These are phyloP conservation scores for Kodamaea derodonti DNA, from an alignment of 1,139 yeast species.

Conservation along the genomic window DNA sequence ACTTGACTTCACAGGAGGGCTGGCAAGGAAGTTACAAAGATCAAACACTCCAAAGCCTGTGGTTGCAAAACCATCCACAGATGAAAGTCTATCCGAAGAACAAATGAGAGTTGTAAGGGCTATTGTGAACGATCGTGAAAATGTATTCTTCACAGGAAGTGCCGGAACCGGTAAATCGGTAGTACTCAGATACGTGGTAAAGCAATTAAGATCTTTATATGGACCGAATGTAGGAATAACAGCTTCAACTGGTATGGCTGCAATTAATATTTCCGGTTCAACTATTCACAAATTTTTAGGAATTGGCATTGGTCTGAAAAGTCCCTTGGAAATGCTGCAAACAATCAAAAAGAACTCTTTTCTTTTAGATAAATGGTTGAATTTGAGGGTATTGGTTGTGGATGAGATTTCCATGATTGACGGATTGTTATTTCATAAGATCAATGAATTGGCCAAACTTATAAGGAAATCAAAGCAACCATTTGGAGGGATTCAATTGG, in stretches of 20 bases:
- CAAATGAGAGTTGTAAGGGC: conserved; percentile 66
- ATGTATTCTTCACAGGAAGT: conserved; percentile 71
- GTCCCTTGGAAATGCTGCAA: conserved; percentile 39
- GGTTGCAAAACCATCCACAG: conserved; percentile 2
- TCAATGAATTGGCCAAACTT: conserved; percentile 59
- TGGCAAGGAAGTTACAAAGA: conserved; percentile 21
- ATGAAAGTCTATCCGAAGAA: conserved; percentile 43
- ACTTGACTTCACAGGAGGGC: conserved; percentile 11
- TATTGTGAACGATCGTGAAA: conserved; percentile 52
- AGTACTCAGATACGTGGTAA: conserved; percentile 58
- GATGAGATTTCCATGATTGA: conserved; percentile 93
- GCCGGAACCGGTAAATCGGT: conserved; percentile 89
- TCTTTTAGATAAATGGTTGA: conserved; percentile 54
- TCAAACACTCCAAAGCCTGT: background rate
- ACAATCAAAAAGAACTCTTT: conserved; percentile 45
- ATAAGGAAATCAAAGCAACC: conserved; percentile 52
- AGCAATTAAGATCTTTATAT: conserved; percentile 29
- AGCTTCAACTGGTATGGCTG: conserved; percentile 92
- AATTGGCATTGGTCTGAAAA: conserved; percentile 65
- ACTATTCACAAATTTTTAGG: conserved; percentile 79
- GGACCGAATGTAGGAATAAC: conserved; percentile 62
- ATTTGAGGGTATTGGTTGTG: conserved; percentile 60
- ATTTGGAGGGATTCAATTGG: conserved; percentile 86
- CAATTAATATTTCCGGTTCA: conserved; percentile 79
- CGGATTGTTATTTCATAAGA: conserved; percentile 66